Base-by-base conservation (phyloP, 169 alveolate genomes). In the Babesia caballi region DNA sequence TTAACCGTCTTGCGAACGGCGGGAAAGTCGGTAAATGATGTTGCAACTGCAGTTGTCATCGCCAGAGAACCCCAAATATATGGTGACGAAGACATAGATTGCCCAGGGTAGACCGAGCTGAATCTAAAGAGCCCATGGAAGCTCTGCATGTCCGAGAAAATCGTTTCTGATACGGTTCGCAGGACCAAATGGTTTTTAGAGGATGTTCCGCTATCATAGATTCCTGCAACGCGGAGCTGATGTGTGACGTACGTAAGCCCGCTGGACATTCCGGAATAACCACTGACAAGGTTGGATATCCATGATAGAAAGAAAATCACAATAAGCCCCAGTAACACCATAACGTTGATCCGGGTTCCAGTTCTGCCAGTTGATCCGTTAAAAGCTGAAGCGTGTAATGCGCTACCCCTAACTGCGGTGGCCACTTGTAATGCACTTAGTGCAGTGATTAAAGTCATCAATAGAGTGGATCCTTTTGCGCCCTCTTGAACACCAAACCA, bases 401-500 rank as follows among this genome's bases (percentile, higher is more conserved):
- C 41, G 14, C 27, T n/a, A 25, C 58, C 59, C 58, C 33, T 61
- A 8, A 61, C 58, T 12, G 71, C 71, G 11, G 44, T 11, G 17
- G 71, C 4, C 44, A 61, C 11, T 21, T 61, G 71, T 2, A 44
- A 1, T 28, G 71, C 71, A 21, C 59, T 42, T 4, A 61, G 36
- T 8, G 38, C 56, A 9, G 71, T 61, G 27, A 42, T 27, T 3
- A 23, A 11, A 25, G 71, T 61, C 28, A 44, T 6, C 56, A 61
- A 8, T 4, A 38, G 11, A 11, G 5, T 46, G 17, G 71, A 61
- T 4, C 33, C 40, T 1, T 12, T 1, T 2, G 9, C 44, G n/a
- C 17, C 6, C 15, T 14, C 19, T 44, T 40, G 42, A 6, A 61
- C 27, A 19, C 71, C 71, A 25, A 61, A 61, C 71, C 71, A 61